Percentiles rank a stretch among this genome's conserved stretches.
phyloP scores from a whole-genome alignment of 1,139 yeast species.

The Taphrina confusa region DNA sequence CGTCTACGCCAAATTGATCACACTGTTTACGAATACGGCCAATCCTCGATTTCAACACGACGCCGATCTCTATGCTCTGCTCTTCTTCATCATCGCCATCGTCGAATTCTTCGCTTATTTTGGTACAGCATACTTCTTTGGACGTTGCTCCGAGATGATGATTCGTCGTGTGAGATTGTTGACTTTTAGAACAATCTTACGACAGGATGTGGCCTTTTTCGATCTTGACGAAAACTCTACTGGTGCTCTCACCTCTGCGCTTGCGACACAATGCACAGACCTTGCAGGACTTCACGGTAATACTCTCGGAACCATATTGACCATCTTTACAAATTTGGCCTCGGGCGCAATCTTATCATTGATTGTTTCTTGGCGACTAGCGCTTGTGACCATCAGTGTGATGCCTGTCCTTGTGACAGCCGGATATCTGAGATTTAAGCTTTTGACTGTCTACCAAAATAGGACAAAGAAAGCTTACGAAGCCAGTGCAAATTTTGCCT shows the following conservation, averaged over 20 bases:
- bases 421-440: slow-evolving; percentile 79
- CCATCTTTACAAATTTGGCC: slow-evolving; percentile 51
- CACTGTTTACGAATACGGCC: slow-evolving; percentile 46
- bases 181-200: slow-evolving; percentile 55
- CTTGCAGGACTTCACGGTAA: slow-evolving; percentile 51
- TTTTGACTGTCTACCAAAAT: slow-evolving; percentile 68
- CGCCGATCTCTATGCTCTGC: slow-evolving; percentile 48
- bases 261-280: slow-evolving; percentile 59
- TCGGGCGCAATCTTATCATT: slow-evolving; percentile 73
- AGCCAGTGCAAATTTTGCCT: slow-evolving; percentile 54
- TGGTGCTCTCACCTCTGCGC: slow-evolving; percentile 58
- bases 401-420: slow-evolving; percentile 66
- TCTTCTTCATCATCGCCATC: slow-evolving; percentile 50
- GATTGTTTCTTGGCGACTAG: slow-evolving; percentile 67
- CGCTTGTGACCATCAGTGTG: slow-evolving; percentile 56
- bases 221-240: slow-evolving; percentile 58
- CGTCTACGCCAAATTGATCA: slow-evolving; percentile 48
- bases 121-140: slow-evolving; percentile 44
- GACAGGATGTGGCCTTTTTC: slow-evolving; percentile 57
- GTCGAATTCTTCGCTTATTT: slow-evolving; percentile 46
- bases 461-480: slow-evolving; percentile 50
- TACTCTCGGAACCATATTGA: slow-evolving; percentile 57
- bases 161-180: slow-evolving; percentile 55
- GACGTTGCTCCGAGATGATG: slow-evolving; percentile 49
- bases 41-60: slow-evolving; percentile 45